These are phyloP conservation scores for Baorangia bicolor DNA, from an alignment of 768 basidiomycete genomes.

Conservation along the genomic window DNA sequence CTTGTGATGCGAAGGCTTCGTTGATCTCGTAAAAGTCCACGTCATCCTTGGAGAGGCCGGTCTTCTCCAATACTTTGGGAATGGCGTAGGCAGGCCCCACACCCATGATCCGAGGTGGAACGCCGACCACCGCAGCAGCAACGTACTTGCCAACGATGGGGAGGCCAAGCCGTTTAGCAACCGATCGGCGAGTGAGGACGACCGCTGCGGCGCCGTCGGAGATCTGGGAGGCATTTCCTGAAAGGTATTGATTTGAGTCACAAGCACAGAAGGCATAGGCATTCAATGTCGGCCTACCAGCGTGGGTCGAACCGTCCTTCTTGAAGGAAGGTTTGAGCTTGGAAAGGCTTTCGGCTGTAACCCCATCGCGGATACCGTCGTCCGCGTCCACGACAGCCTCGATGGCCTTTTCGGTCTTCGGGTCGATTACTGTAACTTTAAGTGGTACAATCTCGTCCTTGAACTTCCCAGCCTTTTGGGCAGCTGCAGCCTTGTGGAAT, in stretches of 20 bases:
- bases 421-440: slow-evolving; percentile 64
- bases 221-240: slow-evolving; percentile 83
- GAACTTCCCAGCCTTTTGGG: slow-evolving; percentile 81
- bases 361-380: slow-evolving; percentile 84
- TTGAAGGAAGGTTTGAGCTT: slow-evolving; percentile 88
- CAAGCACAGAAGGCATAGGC: not conserved
- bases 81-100: slow-evolving; percentile 90
- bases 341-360: slow-evolving; percentile 70
- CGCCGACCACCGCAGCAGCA: slow-evolving; percentile 66
- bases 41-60: slow-evolving; percentile 64
- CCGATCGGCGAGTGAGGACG: slow-evolving; percentile 74
- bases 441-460: slow-evolving; percentile 82
- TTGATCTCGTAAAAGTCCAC: slow-evolving; percentile 93
- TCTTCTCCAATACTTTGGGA: slow-evolving; percentile 65
- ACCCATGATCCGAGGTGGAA: slow-evolving; percentile 88
- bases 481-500: slow-evolving; percentile 80
- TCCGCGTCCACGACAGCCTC: slow-evolving; percentile 75
- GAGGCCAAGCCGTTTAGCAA: slow-evolving; percentile 80
- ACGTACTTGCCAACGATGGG: slow-evolving; percentile 87
- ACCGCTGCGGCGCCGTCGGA: slow-evolving; percentile 94
- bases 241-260: not conserved
- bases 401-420: slow-evolving; percentile 66
- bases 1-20: slow-evolving; percentile 86
- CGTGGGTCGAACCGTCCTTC: slow-evolving; percentile 75
- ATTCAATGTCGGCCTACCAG: slow-evolving; percentile 39